Conservation (phyloP, 2,329 filamentous ascomycete genomes). For the Colletotrichum filicis region DNA sequence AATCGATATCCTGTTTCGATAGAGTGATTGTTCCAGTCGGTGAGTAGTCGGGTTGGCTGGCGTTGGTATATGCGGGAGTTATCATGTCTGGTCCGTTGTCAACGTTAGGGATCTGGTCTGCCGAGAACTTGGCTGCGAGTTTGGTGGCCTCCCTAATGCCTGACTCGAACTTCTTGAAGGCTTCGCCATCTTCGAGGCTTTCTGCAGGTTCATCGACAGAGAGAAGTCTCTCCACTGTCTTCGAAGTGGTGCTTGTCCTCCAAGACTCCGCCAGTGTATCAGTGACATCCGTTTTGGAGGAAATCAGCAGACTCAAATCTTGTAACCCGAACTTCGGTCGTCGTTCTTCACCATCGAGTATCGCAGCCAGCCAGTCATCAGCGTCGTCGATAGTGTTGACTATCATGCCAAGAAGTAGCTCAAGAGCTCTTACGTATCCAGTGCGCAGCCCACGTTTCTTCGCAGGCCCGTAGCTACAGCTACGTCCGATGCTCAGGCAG, state of each 20-base stretch:
- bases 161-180: background rate
- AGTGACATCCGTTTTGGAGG: background rate
- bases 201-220: conserved; percentile 4
- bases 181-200: conserved; percentile 14
- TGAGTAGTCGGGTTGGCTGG: too few species aligned
- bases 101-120: background rate
- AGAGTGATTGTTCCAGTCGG: too few species aligned
- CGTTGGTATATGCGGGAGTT: too few species aligned
- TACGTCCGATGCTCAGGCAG: background rate
- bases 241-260: conserved; percentile 11
- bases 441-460: conserved; percentile 30
- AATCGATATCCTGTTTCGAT: too few species aligned
- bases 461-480: conserved; percentile 39
- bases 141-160: background rate
- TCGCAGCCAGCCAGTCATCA: conserved; percentile 5
- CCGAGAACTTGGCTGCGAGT: background rate
- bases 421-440: conserved; percentile 25
- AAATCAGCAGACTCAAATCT: background rate
- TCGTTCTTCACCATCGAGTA: background rate
- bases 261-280: conserved; percentile 8
- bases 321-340: background rate
- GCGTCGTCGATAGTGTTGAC: conserved; percentile 9
- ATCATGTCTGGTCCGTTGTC: background rate
- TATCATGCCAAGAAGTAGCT: conserved; percentile 22
- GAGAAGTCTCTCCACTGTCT: background rate